Percentiles rank a stretch among this genome's conserved stretches.
Evolutionary conservation across 306 rosid genomes (phyloP).

Genomic region (Hippophae gyantsensis): DNA sequence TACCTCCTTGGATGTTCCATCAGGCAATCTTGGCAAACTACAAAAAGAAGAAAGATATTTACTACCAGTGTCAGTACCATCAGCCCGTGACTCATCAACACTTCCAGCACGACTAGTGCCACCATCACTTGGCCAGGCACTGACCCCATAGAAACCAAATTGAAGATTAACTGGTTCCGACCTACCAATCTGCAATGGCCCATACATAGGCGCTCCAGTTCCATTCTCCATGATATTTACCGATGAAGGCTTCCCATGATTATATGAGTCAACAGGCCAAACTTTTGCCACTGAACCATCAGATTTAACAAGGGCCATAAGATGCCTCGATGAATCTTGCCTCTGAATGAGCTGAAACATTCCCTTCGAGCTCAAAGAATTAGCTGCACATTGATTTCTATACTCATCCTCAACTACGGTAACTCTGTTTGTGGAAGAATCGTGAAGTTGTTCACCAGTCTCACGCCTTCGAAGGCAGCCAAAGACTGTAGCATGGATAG

Average conservation of each 20-base stretch:
- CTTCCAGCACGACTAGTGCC: constrained; percentile 91
- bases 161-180: constrained; percentile 89
- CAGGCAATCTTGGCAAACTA: constrained; percentile 81
- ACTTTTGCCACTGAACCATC: constrained; percentile 97
- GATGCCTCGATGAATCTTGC: constrained; percentile 71
- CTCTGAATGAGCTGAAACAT: constrained; percentile 95
- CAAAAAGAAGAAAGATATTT: constrained; percentile 73
- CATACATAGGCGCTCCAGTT: constrained; percentile 43
- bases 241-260: constrained; percentile 58
- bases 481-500: constrained; percentile 93
- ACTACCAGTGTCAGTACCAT: constrained; percentile 70
- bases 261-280: constrained; percentile 78
- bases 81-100: constrained; percentile 74
- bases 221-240: constrained; percentile 38
- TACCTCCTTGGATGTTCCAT: constrained; percentile 82
- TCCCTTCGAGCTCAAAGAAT: constrained; percentile 85
- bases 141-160: constrained; percentile 90
- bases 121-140: constrained; percentile 90
- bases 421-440: constrained; percentile 64
- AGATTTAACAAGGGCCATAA: constrained; percentile 81
- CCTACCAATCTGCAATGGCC: constrained; percentile 48
- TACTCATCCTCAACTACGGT: constrained; percentile 82
- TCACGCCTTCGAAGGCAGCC: constrained; percentile 90
- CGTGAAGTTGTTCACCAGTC: constrained; percentile 74
- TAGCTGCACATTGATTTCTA: constrained; percentile 79